phyloP scores from a whole-genome alignment of 768 basidiomycete species.

The Coprinopsis cinerea region DNA sequence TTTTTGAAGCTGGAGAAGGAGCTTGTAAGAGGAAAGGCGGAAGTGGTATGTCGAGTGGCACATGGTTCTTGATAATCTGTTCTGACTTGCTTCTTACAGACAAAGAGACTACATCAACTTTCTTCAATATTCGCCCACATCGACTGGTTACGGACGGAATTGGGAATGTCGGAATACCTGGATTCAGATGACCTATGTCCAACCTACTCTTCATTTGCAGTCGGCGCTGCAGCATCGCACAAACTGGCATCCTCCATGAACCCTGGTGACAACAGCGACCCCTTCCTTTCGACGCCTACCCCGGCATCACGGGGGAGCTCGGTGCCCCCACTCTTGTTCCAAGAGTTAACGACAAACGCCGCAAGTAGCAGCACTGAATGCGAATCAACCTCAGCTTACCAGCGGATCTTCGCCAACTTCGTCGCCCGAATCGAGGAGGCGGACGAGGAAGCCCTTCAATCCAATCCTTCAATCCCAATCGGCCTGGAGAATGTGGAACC shows the following conservation, averaged over 20 bases:
- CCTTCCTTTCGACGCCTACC: constrained; percentile 49
- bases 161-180: constrained; percentile 65
- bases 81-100: constrained; percentile 29
- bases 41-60: constrained; percentile 53
- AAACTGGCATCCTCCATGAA: constrained; percentile 9
- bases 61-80: neutral
- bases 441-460: constrained; percentile 40
- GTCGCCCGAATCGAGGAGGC: constrained; percentile 56
- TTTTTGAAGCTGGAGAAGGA: constrained; percentile 81
- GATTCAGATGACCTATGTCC: constrained; percentile 37
- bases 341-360: constrained; percentile 21
- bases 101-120: constrained; percentile 61
- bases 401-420: constrained; percentile 56
- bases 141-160: constrained; percentile 77
- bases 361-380: constrained; percentile 25
- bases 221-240: constrained; percentile 30
- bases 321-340: constrained; percentile 32
- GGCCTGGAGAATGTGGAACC: constrained; percentile 79
- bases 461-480: constrained; percentile 31
- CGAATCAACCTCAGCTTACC: constrained; percentile 39
- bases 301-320: constrained; percentile 36
- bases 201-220: constrained; percentile 17
- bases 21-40: constrained; percentile 77
- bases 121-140: constrained; percentile 65
- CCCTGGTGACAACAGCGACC: constrained; percentile 43